Evolutionary conservation across 2,329 filamentous ascomycete species (phyloP), one percentile per base, ranked within the genome.

Genomic region (Alternaria gaisen): DNA sequence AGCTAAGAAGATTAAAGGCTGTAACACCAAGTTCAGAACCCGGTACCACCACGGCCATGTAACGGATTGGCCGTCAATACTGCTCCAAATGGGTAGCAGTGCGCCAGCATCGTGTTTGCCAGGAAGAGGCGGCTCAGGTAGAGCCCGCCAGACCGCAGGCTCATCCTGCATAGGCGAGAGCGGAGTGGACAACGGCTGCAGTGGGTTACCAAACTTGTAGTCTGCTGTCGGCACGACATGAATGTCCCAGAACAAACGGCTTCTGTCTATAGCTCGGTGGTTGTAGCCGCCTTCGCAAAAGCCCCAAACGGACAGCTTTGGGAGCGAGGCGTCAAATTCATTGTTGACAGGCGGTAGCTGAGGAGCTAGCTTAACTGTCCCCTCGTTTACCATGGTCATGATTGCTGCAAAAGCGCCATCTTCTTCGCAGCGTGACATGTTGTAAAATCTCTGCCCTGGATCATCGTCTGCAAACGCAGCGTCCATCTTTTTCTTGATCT

Each of bases 281-380:
- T 91, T 87, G 76, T 93, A 93, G 65, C 90, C 88, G 16, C 87
- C 87, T 8, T 89, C 89, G 54, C 87, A 85, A 70, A 93, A 90
- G 1, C 91, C 91, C 72, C 91, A 89, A 2, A 88, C 88, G 5
- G 79, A 82, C 24, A 84, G 66, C 34, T 77, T 76, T 16, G 81
- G 81, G 12, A 72, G 70, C 0, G 80, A 77, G 3, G 77, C 77
- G 38, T 77, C 72, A 52, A 81, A 75, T 6, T 79, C 75, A 42
- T 75, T 74, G 60, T 83, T 73, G 30, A 91, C 87, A 1, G 87
- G 87, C 5, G 90, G 83, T 41, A 89, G 81, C 2, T 83, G 72
- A 0, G 86, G 81, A 4, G 83, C 78, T 7, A 91, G 72, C 16
- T 74, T 80, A 42, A 93, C 80, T 41, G 85, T 83, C 4, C 86